Evolutionary conservation across 257 asterid species (phyloP).

Genomic region (Prunella vulgaris): DNA sequence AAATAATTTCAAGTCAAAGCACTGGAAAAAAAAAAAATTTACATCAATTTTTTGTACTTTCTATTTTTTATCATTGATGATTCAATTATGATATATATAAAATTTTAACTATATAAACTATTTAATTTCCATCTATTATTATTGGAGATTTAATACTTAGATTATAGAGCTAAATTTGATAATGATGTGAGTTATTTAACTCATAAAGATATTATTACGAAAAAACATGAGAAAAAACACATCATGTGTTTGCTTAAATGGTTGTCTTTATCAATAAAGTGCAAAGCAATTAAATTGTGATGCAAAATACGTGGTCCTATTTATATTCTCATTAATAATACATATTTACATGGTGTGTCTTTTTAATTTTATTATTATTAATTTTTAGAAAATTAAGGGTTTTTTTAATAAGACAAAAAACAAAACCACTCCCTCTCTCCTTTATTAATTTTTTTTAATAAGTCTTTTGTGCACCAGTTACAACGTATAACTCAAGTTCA

Average conservation of each 20-base stretch:
- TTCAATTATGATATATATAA: too few relatives aligned
- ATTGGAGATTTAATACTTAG: not conserved
- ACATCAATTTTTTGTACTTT: too few relatives aligned
- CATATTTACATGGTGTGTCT: not conserved
- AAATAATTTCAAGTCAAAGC: not conserved
- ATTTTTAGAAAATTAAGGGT: not conserved
- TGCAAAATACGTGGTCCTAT: slow-evolving; percentile 21
- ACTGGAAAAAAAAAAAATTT: not conserved
- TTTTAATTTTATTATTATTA: not conserved
- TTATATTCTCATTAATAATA: not conserved
- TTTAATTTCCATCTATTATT: not conserved
- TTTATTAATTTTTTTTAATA: too few relatives aligned
- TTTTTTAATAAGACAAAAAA: not conserved
- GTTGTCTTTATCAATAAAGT: slow-evolving; percentile 19
- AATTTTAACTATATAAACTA: too few relatives aligned
- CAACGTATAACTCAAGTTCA: too few relatives aligned
- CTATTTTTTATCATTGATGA: too few relatives aligned
- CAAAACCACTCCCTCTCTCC: not conserved
- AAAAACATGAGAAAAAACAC: slow-evolving; percentile 21
- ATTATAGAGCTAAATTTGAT: not conserved
- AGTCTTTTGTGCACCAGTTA: too few relatives aligned
- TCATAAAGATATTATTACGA: not conserved
- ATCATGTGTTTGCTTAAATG: slow-evolving; percentile 14
- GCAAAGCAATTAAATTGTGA: not conserved
- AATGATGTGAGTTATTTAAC: not conserved